Conservation (phyloP, 495 filamentous ascomycete species). For the Monascus purpureus region DNA sequence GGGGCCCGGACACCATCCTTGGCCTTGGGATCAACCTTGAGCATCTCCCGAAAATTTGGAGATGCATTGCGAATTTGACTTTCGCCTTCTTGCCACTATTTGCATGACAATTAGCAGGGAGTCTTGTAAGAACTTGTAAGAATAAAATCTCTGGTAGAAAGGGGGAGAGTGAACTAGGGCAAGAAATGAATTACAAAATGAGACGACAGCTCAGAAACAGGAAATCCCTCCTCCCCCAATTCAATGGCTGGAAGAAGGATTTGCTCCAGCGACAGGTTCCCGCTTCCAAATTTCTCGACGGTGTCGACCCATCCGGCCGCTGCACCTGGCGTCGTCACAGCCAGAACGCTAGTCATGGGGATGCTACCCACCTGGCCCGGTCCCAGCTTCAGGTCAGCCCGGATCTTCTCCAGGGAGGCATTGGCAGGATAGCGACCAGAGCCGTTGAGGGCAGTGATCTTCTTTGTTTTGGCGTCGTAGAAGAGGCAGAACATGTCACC, state of each 20-base stretch:
- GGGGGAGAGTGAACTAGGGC: not conserved
- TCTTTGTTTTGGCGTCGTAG: conserved; percentile 71
- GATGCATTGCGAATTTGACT: conserved; percentile 49
- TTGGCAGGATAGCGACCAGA: conserved; percentile 69
- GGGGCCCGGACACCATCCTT: conserved; percentile 57
- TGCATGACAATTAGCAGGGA: not conserved
- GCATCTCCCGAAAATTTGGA: conserved; percentile 72
- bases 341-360: conserved; percentile 62
- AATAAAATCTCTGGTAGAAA: no score
- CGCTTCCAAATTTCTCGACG: conserved; percentile 83
- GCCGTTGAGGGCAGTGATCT: conserved; percentile 76
- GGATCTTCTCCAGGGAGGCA: conserved; percentile 52
- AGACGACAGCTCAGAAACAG: conserved; percentile 69
- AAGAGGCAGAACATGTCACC: conserved; percentile 97
- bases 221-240: conserved; percentile 78
- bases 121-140: not conserved
- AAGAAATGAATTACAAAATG: conserved; percentile 42
- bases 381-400: conserved; percentile 51
- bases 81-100: conserved; percentile 56
- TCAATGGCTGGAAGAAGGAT: conserved; percentile 74
- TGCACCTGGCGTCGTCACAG: conserved; percentile 78
- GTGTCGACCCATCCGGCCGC: conserved; percentile 91
- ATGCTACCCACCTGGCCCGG: conserved; percentile 49
- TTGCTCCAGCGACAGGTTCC: conserved; percentile 62
- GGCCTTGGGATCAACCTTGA: conserved; percentile 56